phyloP scores from a whole-genome alignment of 1,284 basidiomycete species.

The Tremellales sp. region DNA sequence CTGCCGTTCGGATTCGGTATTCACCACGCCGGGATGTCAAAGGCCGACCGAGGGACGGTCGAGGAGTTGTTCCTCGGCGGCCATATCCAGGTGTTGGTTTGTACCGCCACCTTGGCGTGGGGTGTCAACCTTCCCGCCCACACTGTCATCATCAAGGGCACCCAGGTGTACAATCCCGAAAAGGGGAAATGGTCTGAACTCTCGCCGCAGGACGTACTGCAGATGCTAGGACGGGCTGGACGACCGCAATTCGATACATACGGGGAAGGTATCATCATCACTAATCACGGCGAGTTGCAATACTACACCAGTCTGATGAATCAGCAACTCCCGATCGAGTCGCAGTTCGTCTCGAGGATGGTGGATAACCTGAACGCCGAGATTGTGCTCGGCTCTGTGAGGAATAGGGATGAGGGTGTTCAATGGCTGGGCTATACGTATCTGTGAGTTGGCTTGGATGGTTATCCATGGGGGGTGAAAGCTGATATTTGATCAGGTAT shows the following conservation, averaged over 20 bases:
- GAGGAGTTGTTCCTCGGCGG: constrained; percentile 94
- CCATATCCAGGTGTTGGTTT: constrained; percentile 90
- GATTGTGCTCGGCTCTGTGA: constrained; percentile 90
- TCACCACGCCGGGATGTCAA: constrained; percentile 98
- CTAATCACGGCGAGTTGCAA: constrained; percentile 93
- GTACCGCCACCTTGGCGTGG: constrained; percentile 98
- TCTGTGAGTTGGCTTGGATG: constrained; percentile 57
- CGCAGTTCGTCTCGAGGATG: constrained; percentile 86
- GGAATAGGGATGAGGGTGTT: constrained; percentile 95
- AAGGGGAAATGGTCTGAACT: constrained; percentile 97
- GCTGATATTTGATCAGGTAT: constrained; percentile 56
- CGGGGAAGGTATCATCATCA: constrained; percentile 98
- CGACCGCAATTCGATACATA: constrained; percentile 96
- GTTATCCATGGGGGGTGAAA: not conserved
- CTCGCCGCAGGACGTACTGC: constrained; percentile 92
- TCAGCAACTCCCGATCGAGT: constrained; percentile 95
- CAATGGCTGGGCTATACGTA: constrained; percentile 97
- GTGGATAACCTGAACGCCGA: constrained; percentile 98
- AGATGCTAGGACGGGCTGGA: constrained; percentile 98
- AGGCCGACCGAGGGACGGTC: constrained; percentile 86
- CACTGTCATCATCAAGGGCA: constrained; percentile 98
- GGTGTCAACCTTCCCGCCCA: constrained; percentile 98
- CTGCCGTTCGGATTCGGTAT: constrained; percentile 97
- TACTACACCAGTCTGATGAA: constrained; percentile 93
- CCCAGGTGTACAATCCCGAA: constrained; percentile 98